Evolutionary conservation across 2,329 filamentous ascomycete species (phyloP), one percentile per base, ranked within the genome.

Genomic region (Dactylellina parvicollis): DNA sequence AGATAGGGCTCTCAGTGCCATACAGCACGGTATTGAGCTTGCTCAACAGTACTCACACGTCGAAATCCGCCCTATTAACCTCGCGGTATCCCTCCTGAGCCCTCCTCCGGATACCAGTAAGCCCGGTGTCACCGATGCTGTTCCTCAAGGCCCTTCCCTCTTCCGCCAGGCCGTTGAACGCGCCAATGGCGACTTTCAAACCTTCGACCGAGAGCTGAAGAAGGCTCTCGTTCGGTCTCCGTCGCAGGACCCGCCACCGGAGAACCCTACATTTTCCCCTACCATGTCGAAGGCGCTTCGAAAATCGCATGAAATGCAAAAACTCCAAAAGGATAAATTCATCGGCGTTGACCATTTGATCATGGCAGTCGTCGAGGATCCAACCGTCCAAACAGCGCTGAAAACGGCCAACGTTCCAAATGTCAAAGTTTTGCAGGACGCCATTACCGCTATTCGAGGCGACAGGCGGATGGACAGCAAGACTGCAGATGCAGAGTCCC

Each of bases 301-400:
- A 77, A 88, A 91, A 77, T 92, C 95, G 1, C 89, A 91, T 80
- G 92, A 98, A 30, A 82, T 99, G 61, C 94, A 96, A 78, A 96
- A 96, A 83, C 92, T 93, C n/a, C 95, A 99, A 79, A 98, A 97
- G 79, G 95, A 99, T 80, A 92, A 88, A 76, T 99, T 89, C 81
- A 91, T 99, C 76, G 95, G 94, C 40, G 89, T 98, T 71, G 95
- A 98, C 81, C 95, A 99, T 80, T 85, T 99, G 56, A 97, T 99
- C 79, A 89, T 89, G 75, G 89, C 91, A 1, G 84, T 97, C 20
- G 87, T 89, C 10, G 92, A 98, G 78, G 95, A 99, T 77, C 76
- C 85, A 4, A 84, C 86, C 44, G 88, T 98, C 61, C 89, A 95
- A 80, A 83, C 83, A 52, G 87, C 88, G 57, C 84, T 99, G 59